These are phyloP conservation scores for Candida germanica DNA, from an alignment of 805 yeast genomes.

Conservation along the genomic window DNA sequence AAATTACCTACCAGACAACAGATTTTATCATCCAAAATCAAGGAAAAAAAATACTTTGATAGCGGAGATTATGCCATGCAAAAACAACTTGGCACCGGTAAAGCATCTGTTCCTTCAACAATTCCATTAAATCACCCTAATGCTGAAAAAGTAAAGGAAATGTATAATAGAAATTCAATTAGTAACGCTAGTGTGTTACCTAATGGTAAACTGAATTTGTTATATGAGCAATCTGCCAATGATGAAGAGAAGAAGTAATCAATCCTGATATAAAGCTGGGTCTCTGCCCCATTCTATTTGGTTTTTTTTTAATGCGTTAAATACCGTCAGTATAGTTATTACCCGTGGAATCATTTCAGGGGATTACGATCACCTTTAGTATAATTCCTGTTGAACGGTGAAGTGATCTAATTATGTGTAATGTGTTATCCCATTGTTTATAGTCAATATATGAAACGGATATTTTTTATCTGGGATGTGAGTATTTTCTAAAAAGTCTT, in stretches of 20 bases:
- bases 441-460: too few species aligned
- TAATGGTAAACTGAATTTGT: conserved; percentile 52
- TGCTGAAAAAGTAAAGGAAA: conserved; percentile 58
- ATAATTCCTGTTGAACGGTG: too few species aligned
- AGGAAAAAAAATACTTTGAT: conserved; percentile 89
- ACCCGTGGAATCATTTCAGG: too few species aligned
- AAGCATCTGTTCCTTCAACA: conserved; percentile 29
- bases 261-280: too few species aligned
- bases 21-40: conserved; percentile 67
- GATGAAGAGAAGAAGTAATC: conserved; percentile 16
- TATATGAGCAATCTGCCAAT: conserved; percentile 47
- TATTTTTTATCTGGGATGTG: too few species aligned
- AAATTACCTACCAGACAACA: conserved; percentile 80
- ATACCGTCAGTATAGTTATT: too few species aligned
- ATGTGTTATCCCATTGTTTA: too few species aligned
- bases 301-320: too few species aligned
- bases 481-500: too few species aligned
- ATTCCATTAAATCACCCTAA: conserved; percentile 48
- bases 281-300: too few species aligned
- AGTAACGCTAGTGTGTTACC: conserved; percentile 44
- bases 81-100: conserved; percentile 31
- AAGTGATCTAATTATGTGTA: too few species aligned
- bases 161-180: conserved; percentile 54
- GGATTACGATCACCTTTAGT: too few species aligned
- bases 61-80: conserved; percentile 93